Base-by-base conservation (phyloP, 1,284 basidiomycete species). In the Sanghuangporus baumii region DNA sequence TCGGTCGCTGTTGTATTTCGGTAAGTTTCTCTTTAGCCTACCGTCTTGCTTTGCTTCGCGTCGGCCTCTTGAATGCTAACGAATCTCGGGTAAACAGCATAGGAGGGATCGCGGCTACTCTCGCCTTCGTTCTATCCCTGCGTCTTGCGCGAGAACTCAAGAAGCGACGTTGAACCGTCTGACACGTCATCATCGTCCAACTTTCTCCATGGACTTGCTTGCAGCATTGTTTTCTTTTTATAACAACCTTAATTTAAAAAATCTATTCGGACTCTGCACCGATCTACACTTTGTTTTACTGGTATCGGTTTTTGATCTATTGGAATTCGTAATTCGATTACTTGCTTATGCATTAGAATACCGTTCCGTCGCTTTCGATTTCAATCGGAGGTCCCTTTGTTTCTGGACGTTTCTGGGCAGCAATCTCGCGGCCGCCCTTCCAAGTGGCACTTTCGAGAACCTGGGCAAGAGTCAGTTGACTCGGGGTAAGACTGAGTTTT, bases 401-500 rank as follows among this genome's bases (percentile, higher is more conserved):
- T 52, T 79, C 76, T 0, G 88, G 88, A 16, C 95, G 78, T 72
- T 86, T 88, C 70, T 81, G 74, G 72, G 87, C 90, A 0, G 96
- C 96, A 54, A 98, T 93, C 75, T 96, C 93, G 6, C 94, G 80
- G 0, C 91, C 96, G 2, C 93, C 94, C 72, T 96, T 96, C 96
- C 96, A 98, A 0, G 95, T 98, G 1, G 94, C 94, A 57, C 88
- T 88, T 75, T 98, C 96, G 36, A 98, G 78, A 0, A 98, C 88
- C 74, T 98, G 96, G 0, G 93, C 88, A 11, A 97, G 82, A 0
- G 84, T 83, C 36, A 88, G 79, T 60, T 86, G 76, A 1, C 76
- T 77, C 3, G 71, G 71, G 2, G 74, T 76, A 37, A 88, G 70
- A 1, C 76, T 74, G 55, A 91, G 79, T 67, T 85, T 81, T 59